Conservation (phyloP, 305 asterid species). For the Rubia balearica region DNA sequence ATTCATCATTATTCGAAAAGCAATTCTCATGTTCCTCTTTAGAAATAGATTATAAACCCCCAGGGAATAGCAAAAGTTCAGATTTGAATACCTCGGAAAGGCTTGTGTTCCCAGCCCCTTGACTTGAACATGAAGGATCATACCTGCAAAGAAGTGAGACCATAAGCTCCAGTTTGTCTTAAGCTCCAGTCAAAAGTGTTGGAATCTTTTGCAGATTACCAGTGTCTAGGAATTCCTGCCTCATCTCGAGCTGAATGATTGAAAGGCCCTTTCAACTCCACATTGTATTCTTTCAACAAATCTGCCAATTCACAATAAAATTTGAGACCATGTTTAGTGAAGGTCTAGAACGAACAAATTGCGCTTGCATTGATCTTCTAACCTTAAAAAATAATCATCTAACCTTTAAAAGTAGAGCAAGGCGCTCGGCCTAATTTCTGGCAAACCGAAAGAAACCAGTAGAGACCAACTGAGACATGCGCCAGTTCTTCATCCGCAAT, state of each 20-base stretch:
- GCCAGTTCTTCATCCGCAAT: slow-evolving; percentile 95
- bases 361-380: background rate
- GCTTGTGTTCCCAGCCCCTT: slow-evolving; percentile 28
- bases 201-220: slow-evolving; percentile 34
- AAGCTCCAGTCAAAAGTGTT: background rate
- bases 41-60: no score
- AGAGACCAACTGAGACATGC: slow-evolving; percentile 89
- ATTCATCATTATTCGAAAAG: background rate
- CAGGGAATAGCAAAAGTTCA: slow-evolving; percentile 5
- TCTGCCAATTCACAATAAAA: slow-evolving; percentile 26
- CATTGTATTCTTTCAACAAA: slow-evolving; percentile 63
- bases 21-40: background rate
- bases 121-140: slow-evolving; percentile 38
- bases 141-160: slow-evolving; percentile 44
- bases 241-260: slow-evolving; percentile 70
- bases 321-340: background rate
- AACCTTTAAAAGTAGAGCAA: slow-evolving; percentile 65
- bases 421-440: slow-evolving; percentile 63
- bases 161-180: background rate
- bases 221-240: slow-evolving; percentile 82
- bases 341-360: background rate
- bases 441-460: slow-evolving; percentile 81
- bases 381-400: background rate
- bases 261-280: slow-evolving; percentile 87
- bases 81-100: slow-evolving; percentile 46